Base-by-base conservation (phyloP, 2,329 filamentous ascomycete species). In the Aureobasidium sp. region DNA sequence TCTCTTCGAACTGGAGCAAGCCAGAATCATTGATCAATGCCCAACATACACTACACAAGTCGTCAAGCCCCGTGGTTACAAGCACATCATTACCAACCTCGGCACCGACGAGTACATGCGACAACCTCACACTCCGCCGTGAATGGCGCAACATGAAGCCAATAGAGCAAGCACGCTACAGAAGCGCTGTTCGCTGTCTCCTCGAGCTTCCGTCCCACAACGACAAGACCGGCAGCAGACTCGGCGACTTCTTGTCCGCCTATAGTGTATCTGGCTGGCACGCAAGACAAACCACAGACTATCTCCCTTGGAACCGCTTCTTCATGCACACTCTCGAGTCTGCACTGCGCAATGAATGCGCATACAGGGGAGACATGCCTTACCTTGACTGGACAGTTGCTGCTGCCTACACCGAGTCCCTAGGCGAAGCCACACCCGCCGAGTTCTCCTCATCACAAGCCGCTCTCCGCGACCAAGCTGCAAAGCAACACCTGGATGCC, bases 301-400 rank as follows among this genome's bases (percentile, higher is more conserved):
- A 68, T 57, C 58, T 70, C 9, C 65, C 67, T 7, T 70, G 69
- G 68, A 69, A 71, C 55, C 64, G 69, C 36, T 70, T 66, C 47
- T 69, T 69, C 51, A 44, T 70, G 17, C 65, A 68, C 47, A 61
- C 66, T 20, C 69, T 68, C 42, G 69, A 71, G 58, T 59, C 22
- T 2, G 64, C 68, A 8, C 49, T 71, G 15, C 44, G 66, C n/a
- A 60, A 65, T 1, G 44, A 66, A 31, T 71, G 70, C 52, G 64
- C 61, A 0, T 71, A 70, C 57, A 55, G 53, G 3, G 69, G 67
- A 17, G 31, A 62, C 34, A 49, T 66, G 27, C 61, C 65, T 22
- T 71, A 70, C 61, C 70, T 68, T 65, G 67, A 71, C 64, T 71
- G 70, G 69, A 68, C 66, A 2, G 42, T 37, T 15, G 57, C 69